Conservation (phyloP, 176 grass and related monocot genomes). For the Zea mays region Zm-B73-REFERENCE-NAM-5.0 NC_050100.1:14127001-14127500, state of each 20-base stretch:
- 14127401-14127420: too few species aligned
- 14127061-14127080: conserved; percentile 31
- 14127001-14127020: not conserved
- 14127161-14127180: not conserved
- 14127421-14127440: not conserved
- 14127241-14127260: not conserved
- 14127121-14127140: conserved; percentile 24
- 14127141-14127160: conserved; percentile 1
- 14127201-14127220: not conserved
- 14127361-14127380: not conserved
- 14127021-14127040: not conserved
- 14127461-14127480: not conserved
- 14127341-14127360: conserved; percentile 23
- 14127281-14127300: conserved; percentile 10
- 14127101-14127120: not conserved
- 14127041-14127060: not conserved
- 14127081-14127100: not conserved
- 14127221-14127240: not conserved
- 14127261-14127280: conserved; percentile 30
- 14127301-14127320: conserved; percentile 12
- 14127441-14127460: not conserved
- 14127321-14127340: conserved; percentile 26
- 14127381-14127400: not conserved
- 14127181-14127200: too few species aligned
- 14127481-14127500: conserved; percentile 28